Evolutionary conservation across 352 stramenopile genomes (phyloP), one percentile per base, ranked within the genome.

Genomic region (Achlya hypogyna): DNA sequence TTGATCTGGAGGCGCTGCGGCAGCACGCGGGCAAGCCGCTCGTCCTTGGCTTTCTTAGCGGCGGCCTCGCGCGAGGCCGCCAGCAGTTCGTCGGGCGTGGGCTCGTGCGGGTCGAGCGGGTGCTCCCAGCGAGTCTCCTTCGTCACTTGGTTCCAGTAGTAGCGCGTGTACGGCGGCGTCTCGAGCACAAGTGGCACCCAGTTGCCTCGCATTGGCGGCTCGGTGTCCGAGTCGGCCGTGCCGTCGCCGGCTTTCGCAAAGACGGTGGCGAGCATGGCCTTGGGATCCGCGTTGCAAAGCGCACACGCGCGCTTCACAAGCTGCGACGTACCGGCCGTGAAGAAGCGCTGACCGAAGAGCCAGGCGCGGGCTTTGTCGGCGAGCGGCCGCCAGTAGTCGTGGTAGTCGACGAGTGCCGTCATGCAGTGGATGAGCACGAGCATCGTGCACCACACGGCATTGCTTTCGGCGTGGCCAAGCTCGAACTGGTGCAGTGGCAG

Each of bases 111-210:
- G 52, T 88, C 78, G 1, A 84, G 53, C 5, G 80, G 80, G 54
- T 86, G 75, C 1, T 76, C 72, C 80, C 80, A 88, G 34, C 77
- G 83, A 34, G 74, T 86, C 22, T 78, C 67, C 62, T 77, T 80
- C 14, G 74, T 86, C 31, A 72, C 72, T 45, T 75, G 70, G 43
- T 87, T 88, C 77, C 77, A 88, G 49, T 83, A 88, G 70, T 88
- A 88, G 4, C 73, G 71, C 9, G 78, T 77, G 62, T 84, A 88
- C 9, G 80, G 80, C 22, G 80, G 78, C 51, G 85, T 75, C 47
- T 84, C 69, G 12, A 88, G 31, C 42, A 76, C 85, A 31, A 70
- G 82, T 2, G 71, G 69, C 49, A 86, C 78, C 80, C 80, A 88
- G 42, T 85, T 74, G n/a, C 74, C 72, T 20, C 86, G 54, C 6